Base-by-base conservation (phyloP, 768 basidiomycete genomes). In the Leccinum imitatum region DNA sequence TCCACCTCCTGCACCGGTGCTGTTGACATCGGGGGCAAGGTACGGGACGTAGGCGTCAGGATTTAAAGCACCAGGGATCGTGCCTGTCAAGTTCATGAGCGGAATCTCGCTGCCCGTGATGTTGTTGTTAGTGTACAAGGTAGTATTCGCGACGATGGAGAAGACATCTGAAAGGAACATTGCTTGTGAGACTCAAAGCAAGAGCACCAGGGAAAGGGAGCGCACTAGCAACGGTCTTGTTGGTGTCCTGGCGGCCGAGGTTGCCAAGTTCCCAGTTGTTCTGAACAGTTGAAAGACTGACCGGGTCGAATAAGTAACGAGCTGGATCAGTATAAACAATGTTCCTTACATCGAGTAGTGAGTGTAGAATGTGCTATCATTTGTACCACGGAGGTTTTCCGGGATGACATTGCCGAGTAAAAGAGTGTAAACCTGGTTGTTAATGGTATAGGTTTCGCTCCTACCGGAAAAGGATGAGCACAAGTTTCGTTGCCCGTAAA, bases 251-350 rank as follows among this genome's bases (percentile, higher is more conserved):
- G 41, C 86, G 80, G 19, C 86, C 86, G 23, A 87, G 82, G 11
- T 82, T 83, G 39, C 79, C 79, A 33, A 88, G 81, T 6, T 73
- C 73, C 86, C 86, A 87, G 73, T 87, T 88, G 35, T 79, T 78
- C 71, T 86, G 69, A 27, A 86, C 78, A 21, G 85, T 83, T 13
- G 80, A 78, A 53, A 87, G 74, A 31, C 73, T 73, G 6, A 31
- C 17, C 39, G 10, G 10, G 54, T 53, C 46, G 35, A 33, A 39
- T 60, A 10, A 69, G 50, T 17, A 25, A 55, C 25, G 11, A 14
- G n/a, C 17, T 33, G 7, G 4, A 15, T 30, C 46, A 46, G 5
- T 19, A 44, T 10, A 19, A 46, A 33, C 10, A 15, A 0, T 10
- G n/a, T 27, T 31, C 4, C 71, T 69, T 51, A 74, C 50, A 72